Base-by-base conservation (phyloP, 73 alveolate genomes). In the Diophrys appendiculata region DNA sequence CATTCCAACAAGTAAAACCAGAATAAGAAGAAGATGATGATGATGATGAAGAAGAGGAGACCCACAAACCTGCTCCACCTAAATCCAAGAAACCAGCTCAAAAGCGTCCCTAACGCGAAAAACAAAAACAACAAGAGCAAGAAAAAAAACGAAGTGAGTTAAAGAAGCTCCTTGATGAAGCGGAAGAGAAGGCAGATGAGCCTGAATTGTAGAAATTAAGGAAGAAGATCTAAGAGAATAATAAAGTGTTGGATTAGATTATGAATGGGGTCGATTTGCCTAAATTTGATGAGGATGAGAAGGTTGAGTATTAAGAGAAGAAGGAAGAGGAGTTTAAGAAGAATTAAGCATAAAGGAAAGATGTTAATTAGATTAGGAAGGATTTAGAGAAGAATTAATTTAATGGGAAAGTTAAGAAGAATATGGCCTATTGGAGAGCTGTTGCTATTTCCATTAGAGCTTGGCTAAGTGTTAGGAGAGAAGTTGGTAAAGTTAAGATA, bases 231-330 rank as follows among this genome's bases (percentile, higher is more conserved):
- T 27, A 72, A 1, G 52, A 72, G 55, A 65, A 72, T 26, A 52
- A 72, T 3, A 14, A 22, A 52, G 24, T 52, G 29, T 25, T 32
- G 23, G 25, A 35, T n/a, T 22, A 72, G 23, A 60, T 72, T 43
- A 25, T 72, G 5, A 43, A 72, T 26, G 81, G 52, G 30, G 18
- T 72, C 14, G 68, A 43, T 2, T 2, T 76, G 0, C 85, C 85
- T 14, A 29, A 64, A 8, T 65, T 64, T 29, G 65, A 64, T 68
- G 33, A 56, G 56, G 34, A 76, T 35, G 85, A 76, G 32, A 56
- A 76, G 54, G 54, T 53, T 23, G 72, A 76, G 3, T 26, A 29
- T 28, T 18, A 26, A 1, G 69, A 76, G 14, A 54, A 76, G 18
- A 77, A 76, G 11, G 70, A 76, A 22, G 77, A 76, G 33, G 78